Evolutionary conservation across 2,329 filamentous ascomycete species (phyloP).

Genomic region (Cordyceps tenuipes): DNA sequence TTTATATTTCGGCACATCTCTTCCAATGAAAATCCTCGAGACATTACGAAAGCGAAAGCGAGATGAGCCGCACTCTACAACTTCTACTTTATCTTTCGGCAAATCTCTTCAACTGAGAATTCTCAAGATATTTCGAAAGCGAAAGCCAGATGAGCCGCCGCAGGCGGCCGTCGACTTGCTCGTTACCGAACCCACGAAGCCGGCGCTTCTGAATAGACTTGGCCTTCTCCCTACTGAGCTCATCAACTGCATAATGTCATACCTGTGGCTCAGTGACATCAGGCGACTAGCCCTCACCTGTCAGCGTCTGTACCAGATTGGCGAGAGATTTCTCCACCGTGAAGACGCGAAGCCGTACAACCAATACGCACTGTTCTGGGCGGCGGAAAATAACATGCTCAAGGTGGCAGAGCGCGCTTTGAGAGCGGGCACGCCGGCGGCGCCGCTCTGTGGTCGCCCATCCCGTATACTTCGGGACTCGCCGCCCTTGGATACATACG

Average conservation of each 20-base stretch:
- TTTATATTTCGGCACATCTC: no score
- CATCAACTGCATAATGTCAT: neutral
- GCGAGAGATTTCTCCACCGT: neutral
- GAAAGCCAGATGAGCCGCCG: no score
- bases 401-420: neutral
- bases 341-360: conserved; percentile 1
- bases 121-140: no score
- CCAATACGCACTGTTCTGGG: conserved; percentile 7
- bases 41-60: no score
- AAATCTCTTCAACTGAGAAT: no score
- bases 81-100: no score
- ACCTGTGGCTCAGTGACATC: conserved; percentile 9
- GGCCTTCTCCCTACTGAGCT: neutral
- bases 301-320: neutral
- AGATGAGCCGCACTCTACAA: no score
- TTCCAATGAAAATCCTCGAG: no score
- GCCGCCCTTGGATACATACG: no score
- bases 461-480: no score
- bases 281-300: neutral
- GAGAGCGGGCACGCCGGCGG: neutral
- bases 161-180: no score
- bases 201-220: neutral
- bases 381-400: neutral
- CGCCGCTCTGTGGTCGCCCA: neutral
- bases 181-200: no score